Evolutionary conservation across 768 basidiomycete species (phyloP).

Genomic region (Russula abietina): DNA sequence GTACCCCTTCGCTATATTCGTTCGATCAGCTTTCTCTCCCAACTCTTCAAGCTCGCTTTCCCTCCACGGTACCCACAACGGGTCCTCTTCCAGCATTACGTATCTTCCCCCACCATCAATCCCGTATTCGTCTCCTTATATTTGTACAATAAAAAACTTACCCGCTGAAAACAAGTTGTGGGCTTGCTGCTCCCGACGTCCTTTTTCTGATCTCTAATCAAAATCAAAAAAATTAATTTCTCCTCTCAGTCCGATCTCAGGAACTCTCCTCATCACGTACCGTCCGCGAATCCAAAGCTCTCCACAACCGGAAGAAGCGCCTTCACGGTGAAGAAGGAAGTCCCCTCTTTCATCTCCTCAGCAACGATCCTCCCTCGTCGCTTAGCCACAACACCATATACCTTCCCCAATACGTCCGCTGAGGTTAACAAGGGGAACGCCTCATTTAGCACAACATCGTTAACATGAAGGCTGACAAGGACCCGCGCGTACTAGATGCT

Average conservation of each 20-base stretch:
- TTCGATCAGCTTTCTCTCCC: conserved; percentile 90
- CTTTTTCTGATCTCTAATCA: conserved; percentile 84
- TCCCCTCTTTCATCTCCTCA: conserved; percentile 99
- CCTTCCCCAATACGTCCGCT: conserved; percentile 95
- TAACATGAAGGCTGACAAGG: not conserved
- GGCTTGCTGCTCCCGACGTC: conserved; percentile 95
- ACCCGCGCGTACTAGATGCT: conserved; percentile 71
- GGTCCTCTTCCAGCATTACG: conserved; percentile 89
- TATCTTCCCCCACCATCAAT: conserved; percentile 50
- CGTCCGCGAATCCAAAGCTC: conserved; percentile 96
- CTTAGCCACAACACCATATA: conserved; percentile 90
- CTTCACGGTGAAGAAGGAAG: conserved; percentile 86
- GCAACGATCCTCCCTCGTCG: conserved; percentile 88
- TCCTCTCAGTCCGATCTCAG: not conserved
- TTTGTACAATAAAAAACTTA: conserved; percentile 30
- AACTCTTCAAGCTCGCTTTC: conserved; percentile 96
- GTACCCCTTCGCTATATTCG: conserved; percentile 89
- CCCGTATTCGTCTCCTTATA: no score
- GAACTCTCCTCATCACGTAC: conserved; percentile 40
- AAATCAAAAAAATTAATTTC: conserved; percentile 15
- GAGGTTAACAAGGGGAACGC: conserved; percentile 31
- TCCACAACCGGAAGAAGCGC: conserved; percentile 93
- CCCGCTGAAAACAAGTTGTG: conserved; percentile 96
- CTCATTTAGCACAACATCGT: conserved; percentile 12
- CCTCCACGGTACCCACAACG: conserved; percentile 97